These are phyloP conservation scores for Viridothelium virens DNA, from an alignment of 495 filamentous ascomycete genomes.

Conservation along the genomic window DNA sequence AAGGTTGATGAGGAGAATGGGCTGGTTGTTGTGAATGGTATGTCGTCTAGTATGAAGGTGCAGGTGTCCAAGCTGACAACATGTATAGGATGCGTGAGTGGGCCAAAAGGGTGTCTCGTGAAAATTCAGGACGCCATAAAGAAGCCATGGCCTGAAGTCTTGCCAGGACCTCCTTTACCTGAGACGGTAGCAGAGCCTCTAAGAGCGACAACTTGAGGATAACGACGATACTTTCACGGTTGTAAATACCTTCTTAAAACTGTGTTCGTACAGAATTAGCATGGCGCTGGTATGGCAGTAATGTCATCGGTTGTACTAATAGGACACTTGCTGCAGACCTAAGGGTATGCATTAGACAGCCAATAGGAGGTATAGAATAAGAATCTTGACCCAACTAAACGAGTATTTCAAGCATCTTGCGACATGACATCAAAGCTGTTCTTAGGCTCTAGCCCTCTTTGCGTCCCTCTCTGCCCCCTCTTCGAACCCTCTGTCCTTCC, in stretches of 20 bases:
- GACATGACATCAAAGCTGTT: background rate
- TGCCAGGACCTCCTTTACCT: conserved; percentile 3
- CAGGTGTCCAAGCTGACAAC: background rate
- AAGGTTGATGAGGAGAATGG: conserved; percentile 78
- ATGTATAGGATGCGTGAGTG: conserved; percentile 59
- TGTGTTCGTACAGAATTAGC: background rate
- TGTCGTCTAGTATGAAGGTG: conserved; percentile 15
- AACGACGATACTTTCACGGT: background rate
- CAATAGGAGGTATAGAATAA: background rate
- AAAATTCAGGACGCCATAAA: conserved; percentile 86
- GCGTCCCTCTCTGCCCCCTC: background rate
- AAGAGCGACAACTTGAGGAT: background rate
- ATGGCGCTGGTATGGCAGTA: background rate
- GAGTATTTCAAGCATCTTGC: too few relatives aligned
- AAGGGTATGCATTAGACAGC: too few relatives aligned
- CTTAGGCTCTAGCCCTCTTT: background rate
- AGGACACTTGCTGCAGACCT: too few relatives aligned
- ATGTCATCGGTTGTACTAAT: background rate
- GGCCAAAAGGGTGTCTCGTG: conserved; percentile 75
- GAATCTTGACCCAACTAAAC: too few relatives aligned
- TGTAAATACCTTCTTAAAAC: background rate
- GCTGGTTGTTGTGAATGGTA: conserved; percentile 79
- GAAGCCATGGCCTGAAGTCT: conserved; percentile 66
- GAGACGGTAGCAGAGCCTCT: conserved; percentile 8
- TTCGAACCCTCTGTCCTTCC: background rate